A percentile compares a stretch with the other conserved stretches of the same genome.
These are phyloP conservation scores for Pyrenopolyporus hunteri DNA, from an alignment of 495 filamentous ascomycete species.

Conservation along the genomic window DNA sequence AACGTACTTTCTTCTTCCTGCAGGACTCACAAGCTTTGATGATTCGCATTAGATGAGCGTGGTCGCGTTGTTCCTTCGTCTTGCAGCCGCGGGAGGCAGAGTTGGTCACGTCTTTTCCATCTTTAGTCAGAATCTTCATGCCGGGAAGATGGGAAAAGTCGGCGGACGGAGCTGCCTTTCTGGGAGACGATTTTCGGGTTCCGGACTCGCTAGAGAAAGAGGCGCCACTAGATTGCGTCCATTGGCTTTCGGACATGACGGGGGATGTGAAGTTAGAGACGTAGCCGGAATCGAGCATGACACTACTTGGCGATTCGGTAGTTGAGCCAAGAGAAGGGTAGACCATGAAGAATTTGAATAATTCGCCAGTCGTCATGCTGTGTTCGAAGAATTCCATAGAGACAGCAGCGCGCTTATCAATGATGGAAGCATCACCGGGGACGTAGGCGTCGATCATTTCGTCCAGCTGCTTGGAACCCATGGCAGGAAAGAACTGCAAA, in stretches of 20 bases:
- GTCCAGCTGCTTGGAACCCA: conserved; percentile 60
- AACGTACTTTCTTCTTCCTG: conserved; percentile 60
- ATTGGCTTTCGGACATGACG: conserved; percentile 48
- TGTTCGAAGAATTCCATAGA: conserved; percentile 61
- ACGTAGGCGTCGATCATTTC: conserved; percentile 59
- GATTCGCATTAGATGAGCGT: conserved; percentile 63
- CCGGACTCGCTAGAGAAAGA: conserved; percentile 33
- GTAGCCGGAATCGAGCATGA: conserved; percentile 52
- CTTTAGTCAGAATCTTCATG: conserved; percentile 65
- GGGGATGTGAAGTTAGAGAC: conserved; percentile 54
- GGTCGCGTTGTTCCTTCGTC: conserved; percentile 66
- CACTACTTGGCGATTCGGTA: conserved; percentile 47
- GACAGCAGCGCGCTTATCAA: conserved; percentile 59
- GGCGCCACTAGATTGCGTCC: conserved; percentile 43
- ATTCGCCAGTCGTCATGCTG: conserved; percentile 49
- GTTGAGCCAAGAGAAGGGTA: conserved; percentile 46
- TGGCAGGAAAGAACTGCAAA: conserved; percentile 59
- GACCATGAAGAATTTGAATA: conserved; percentile 59
- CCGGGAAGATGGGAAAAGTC: conserved; percentile 59
- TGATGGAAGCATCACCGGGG: conserved; percentile 54
- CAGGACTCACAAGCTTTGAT: conserved; percentile 65
- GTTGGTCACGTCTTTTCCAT: conserved; percentile 62
- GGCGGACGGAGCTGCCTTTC: conserved; percentile 28
- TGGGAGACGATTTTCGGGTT: conserved; percentile 30
- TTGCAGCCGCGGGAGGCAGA: conserved; percentile 62